These are phyloP conservation scores for Xerocomus spinulosus DNA, from an alignment of 768 basidiomycete species.

Conservation along the genomic window DNA sequence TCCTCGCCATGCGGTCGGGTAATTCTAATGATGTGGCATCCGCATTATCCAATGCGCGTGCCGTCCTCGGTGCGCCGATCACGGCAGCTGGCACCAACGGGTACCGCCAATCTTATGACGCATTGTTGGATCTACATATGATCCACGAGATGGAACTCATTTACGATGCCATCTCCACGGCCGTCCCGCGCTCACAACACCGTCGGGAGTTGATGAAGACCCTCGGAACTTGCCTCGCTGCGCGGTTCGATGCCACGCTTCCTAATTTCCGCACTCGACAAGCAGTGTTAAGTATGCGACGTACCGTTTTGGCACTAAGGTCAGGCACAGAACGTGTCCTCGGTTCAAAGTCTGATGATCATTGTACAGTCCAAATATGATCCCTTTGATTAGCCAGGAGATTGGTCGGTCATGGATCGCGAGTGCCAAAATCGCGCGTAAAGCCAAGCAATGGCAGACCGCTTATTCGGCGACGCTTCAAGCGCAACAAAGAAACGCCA, in stretches of 20 bases:
- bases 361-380: conserved; percentile 18
- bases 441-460: conserved; percentile 92
- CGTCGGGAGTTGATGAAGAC: conserved; percentile 39
- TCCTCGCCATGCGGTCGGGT: conserved; percentile 70
- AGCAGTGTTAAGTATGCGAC: conserved; percentile 82
- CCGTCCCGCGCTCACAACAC: conserved; percentile 38
- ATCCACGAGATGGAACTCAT: conserved; percentile 81
- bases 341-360: conserved; percentile 8
- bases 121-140: conserved; percentile 78
- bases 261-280: conserved; percentile 89
- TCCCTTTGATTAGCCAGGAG: conserved; percentile 44
- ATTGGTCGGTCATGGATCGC: conserved; percentile 86
- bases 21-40: conserved; percentile 42
- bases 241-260: conserved; percentile 69
- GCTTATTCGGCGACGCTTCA: conserved; percentile 95
- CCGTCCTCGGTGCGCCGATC: conserved; percentile 73
- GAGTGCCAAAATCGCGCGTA: conserved; percentile 94
- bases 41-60: conserved; percentile 61
- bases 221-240: conserved; percentile 41
- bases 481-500: conserved; percentile 66
- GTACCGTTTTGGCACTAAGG: conserved; percentile 77
- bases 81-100: conserved; percentile 74
- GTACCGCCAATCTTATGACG: conserved; percentile 85
- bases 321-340: conserved; percentile 32
- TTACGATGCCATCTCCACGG: conserved; percentile 37